Base-by-base conservation (phyloP, 2,329 filamentous ascomycete species). In the Ophiocordyceps sinensis region DNA sequence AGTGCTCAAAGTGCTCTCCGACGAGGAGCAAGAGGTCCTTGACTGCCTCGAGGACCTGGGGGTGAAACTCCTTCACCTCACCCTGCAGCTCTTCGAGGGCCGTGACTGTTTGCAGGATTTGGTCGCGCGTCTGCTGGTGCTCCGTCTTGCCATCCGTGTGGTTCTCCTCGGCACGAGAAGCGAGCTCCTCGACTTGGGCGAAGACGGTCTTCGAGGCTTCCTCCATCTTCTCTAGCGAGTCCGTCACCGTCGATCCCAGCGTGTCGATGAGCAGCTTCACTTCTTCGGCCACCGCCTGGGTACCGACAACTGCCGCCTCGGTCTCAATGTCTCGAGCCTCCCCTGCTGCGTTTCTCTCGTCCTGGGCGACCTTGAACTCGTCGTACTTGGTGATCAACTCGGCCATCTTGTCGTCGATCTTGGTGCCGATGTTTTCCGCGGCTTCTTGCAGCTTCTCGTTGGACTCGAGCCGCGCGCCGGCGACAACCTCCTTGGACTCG, bases 181-280 rank as follows among this genome's bases (percentile, higher is more conserved):
- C 79, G 4, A 89, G 79, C 37, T 89, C 80, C 42, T 93, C 85
- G 13, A 94, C 82, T 48, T 82, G 80, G 40, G 73, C 76, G 50
- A 94, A 89, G 28, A 94, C 85, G 0, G 83, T 87, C 63, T 85
- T 85, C 8, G 85, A 89, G 36, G 91, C 86, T 53, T 86, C 81
- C 42, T 85, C 79, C 72, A 89, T 82, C 61, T 87, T 89, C 53
- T 94, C 85, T 43, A 88, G 75, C 1, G 84, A 82, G 41, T 93
- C 85, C 0, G 81, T 84, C 41, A 94, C 78, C 7, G 79, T 81
- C 30, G 77, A 77, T 8, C 86, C 85, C 37, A 95, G 79, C 0
- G 85, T 87, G 50, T 94, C 87, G 43, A 94, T 80, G 1, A 93
- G 76, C 9, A 85, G 66, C 59, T 85, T 89, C 44, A 96, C 75